Evolutionary conservation across 805 yeast genomes (phyloP), one percentile per base, ranked within the genome.

Genomic region (Starmerella gropengiesseri): DNA sequence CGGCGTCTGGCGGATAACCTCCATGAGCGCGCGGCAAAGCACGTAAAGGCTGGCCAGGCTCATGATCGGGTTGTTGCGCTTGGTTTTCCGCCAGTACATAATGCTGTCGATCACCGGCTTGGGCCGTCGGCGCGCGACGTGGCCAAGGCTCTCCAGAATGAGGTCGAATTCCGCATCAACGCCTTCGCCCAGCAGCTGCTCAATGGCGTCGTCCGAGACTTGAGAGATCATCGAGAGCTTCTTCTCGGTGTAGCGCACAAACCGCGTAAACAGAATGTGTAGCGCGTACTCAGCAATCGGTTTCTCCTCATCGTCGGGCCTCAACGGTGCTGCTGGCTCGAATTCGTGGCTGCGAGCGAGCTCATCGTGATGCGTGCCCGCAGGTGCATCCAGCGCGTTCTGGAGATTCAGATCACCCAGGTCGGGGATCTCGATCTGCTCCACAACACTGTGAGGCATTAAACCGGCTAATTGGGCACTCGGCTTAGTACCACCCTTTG

Each of bases 71-170:
- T 81, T 78, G 54, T 89, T 97, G 12, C 93, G 78, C 60, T 91
- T 91, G 2, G 89, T 76, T 59, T 89, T 84, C 47, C 97, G 72
- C 99, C 99, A 91, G 58, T 83, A 87, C 97, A 91, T 87, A 46
- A 91, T 94, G 6, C 94, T 85, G 60, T 91, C 99, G 26, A 93
- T 86, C 1, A 91, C 95, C 0, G 95, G 94, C 56, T 85, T 87
- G 0, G 97, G 96, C 51, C 85, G 83, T 20, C 79, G 70, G 44
- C 85, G 71, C 1, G 98, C 93, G 29, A 91, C 83, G 58, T 83
- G 83, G 7, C 98, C 98, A 43, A 91, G 64, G 0, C 95, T 81
- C 13, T 76, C 75, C 17, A 93, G 74, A 40, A 86, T 82, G 54
- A 81, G 75, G 61, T 91, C 98, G 58, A 91, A 89, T 17, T 73